Evolutionary conservation across 2,329 filamentous ascomycete genomes (phyloP).

Genomic region (Exophiala bonariae): DNA sequence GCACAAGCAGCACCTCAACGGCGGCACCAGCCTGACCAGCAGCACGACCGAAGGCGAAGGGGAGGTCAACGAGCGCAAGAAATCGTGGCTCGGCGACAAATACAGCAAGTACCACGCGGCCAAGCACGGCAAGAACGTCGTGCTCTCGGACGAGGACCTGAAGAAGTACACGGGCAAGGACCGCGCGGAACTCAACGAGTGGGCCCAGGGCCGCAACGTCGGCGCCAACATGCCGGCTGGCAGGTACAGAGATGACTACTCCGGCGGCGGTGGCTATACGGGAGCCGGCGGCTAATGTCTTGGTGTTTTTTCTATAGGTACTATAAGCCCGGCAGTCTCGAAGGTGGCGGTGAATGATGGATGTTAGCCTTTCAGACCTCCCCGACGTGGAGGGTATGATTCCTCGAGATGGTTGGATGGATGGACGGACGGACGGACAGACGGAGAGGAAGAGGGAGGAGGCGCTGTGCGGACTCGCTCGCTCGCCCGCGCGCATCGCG

Average conservation of each 20-base stretch:
- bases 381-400: too few species aligned
- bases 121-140: slow-evolving; percentile 6
- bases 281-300: slow-evolving; percentile 2
- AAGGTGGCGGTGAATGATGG: too few species aligned
- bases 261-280: not conserved
- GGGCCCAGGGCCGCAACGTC: slow-evolving; percentile 10
- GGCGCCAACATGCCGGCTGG: slow-evolving; percentile 17
- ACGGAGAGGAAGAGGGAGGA: too few species aligned
- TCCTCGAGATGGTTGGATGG: too few species aligned
- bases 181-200: slow-evolving; percentile 15
- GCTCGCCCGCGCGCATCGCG: too few species aligned
- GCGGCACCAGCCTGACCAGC: not conserved
- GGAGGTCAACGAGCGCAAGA: slow-evolving; percentile 5
- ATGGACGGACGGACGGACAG: too few species aligned
- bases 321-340: too few species aligned
- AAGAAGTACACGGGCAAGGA: slow-evolving; percentile 25
- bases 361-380: too few species aligned
- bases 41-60: not conserved
- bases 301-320: too few species aligned
- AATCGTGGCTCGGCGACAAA: slow-evolving; percentile 22
- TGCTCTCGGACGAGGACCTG: slow-evolving; percentile 21
- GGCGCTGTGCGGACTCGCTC: too few species aligned
- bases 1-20: not conserved
- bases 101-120: slow-evolving; percentile 15
- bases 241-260: not conserved